Evolutionary conservation across 225 moss, liverwort and hornwort species (phyloP).

Genomic region (Antitrichia curtipendula): DNA sequence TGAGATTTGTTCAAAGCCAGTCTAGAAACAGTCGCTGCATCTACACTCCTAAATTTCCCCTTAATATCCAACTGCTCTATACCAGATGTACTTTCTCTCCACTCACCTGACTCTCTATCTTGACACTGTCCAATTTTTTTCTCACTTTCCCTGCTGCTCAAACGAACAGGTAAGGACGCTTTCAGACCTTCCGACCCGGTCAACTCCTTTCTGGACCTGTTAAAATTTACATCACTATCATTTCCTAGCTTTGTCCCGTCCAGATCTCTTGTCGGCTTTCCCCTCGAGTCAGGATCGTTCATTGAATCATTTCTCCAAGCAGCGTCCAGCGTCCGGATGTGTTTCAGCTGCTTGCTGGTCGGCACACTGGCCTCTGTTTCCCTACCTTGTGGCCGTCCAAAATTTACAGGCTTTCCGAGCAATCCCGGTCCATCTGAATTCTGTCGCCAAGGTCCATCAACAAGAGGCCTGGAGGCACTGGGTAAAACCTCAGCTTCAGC

Average conservation of each 20-base stretch:
- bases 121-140: slow-evolving; percentile 25
- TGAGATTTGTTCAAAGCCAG: slow-evolving; percentile 27
- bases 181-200: slow-evolving; percentile 28
- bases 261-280: slow-evolving; percentile 31
- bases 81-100: slow-evolving; percentile 62
- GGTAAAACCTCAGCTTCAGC: slow-evolving; percentile 22
- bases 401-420: slow-evolving; percentile 56
- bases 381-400: slow-evolving; percentile 24
- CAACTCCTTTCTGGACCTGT: slow-evolving; percentile 30
- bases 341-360: slow-evolving; percentile 36
- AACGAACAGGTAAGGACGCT: slow-evolving; percentile 7
- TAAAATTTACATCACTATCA: slow-evolving; percentile 34
- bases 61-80: slow-evolving; percentile 24
- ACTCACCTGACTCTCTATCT: slow-evolving; percentile 76
- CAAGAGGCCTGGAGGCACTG: slow-evolving; percentile 23
- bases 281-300: slow-evolving; percentile 51
- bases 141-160: slow-evolving; percentile 28
- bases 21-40: slow-evolving; percentile 21
- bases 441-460: slow-evolving; percentile 39
- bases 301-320: slow-evolving; percentile 25
- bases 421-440: slow-evolving; percentile 55
- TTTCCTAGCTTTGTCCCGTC: slow-evolving; percentile 37
- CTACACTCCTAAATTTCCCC: slow-evolving; percentile 31
- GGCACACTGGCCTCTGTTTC: slow-evolving; percentile 30
- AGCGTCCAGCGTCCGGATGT: slow-evolving; percentile 32